These are phyloP conservation scores for Petunia secreta DNA, from an alignment of 257 asterid genomes.

Conservation along the genomic window DNA sequence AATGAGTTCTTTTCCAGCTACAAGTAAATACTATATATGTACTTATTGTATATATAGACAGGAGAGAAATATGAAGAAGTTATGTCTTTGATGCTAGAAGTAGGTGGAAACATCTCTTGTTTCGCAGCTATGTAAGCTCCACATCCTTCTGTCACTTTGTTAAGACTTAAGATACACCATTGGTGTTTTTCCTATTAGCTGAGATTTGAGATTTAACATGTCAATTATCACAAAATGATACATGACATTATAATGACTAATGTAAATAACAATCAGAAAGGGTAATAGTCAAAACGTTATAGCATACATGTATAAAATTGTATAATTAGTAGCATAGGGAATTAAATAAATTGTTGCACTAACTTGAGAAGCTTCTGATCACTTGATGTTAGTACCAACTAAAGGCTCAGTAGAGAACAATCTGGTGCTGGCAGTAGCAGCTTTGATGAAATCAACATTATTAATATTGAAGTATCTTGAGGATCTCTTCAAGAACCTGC, in stretches of 20 bases:
- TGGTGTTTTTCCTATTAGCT: conserved; percentile 95
- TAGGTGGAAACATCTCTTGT: conserved; percentile 99
- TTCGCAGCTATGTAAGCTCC: conserved; percentile 92
- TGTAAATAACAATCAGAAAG: no score
- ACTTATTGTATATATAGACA: not conserved
- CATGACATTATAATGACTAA: no score
- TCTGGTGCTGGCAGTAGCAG: conserved; percentile 16
- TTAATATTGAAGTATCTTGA: conserved; percentile 30
- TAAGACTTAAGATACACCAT: conserved; percentile 67
- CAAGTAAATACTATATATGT: not conserved
- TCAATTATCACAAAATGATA: not conserved
- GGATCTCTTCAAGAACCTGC: conserved; percentile 38
- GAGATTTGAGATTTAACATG: conserved; percentile 26
- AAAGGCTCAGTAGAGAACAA: conserved; percentile 42
- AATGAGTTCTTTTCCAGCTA: not conserved
- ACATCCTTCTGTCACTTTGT: conserved; percentile 77
- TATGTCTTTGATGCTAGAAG: conserved; percentile 96
- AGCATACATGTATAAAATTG: no score
- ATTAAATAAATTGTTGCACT: not conserved
- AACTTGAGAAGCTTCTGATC: conserved; percentile 70
- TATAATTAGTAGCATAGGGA: not conserved
- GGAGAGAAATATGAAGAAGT: not conserved
- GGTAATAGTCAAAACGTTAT: no score
- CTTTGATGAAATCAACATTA: conserved; percentile 30
- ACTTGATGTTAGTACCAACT: conserved; percentile 70